Conservation (phyloP, 2,329 filamentous ascomycete species). For the Dryadomyces quercivorus region DNA sequence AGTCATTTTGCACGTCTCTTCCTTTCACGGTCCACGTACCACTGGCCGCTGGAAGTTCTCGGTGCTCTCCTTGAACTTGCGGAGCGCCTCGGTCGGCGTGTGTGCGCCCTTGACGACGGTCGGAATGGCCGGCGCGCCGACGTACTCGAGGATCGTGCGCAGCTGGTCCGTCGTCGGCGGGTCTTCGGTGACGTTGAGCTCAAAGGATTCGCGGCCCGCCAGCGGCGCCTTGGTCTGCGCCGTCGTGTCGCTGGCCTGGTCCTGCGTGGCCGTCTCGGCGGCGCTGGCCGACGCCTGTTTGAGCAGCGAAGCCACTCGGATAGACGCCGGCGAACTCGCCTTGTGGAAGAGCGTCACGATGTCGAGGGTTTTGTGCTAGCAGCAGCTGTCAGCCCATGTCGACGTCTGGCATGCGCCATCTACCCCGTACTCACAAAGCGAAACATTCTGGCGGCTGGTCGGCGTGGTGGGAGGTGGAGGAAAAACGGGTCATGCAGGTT, state of each 20-base stretch:
- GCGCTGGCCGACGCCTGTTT: constrained; percentile 69
- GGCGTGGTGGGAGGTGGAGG: too few relatives aligned
- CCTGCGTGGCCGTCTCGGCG: constrained; percentile 53
- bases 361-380: constrained; percentile 70
- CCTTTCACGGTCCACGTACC: constrained; percentile 40
- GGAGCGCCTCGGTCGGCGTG: constrained; percentile 65
- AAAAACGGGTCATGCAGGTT: neutral
- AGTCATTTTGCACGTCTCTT: too few relatives aligned
- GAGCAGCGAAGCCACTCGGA: constrained; percentile 60
- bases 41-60: constrained; percentile 64
- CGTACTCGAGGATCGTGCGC: constrained; percentile 26
- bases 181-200: constrained; percentile 44
- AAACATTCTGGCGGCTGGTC: neutral
- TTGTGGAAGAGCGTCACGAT: constrained; percentile 95
- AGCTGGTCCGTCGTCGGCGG: constrained; percentile 47
- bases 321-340: constrained; percentile 58
- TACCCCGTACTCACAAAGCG: neutral
- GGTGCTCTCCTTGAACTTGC: constrained; percentile 58
- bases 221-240: constrained; percentile 11
- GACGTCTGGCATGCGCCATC: neutral
- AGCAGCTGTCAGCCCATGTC: neutral
- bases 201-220: constrained; percentile 54
- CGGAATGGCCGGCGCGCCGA: constrained; percentile 49
- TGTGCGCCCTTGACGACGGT: constrained; percentile 61
- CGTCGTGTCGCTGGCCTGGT: constrained; percentile 58